Evolutionary conservation across 352 stramenopile genomes (phyloP).

Genomic region (Pythium rhizo-oryzae): DNA sequence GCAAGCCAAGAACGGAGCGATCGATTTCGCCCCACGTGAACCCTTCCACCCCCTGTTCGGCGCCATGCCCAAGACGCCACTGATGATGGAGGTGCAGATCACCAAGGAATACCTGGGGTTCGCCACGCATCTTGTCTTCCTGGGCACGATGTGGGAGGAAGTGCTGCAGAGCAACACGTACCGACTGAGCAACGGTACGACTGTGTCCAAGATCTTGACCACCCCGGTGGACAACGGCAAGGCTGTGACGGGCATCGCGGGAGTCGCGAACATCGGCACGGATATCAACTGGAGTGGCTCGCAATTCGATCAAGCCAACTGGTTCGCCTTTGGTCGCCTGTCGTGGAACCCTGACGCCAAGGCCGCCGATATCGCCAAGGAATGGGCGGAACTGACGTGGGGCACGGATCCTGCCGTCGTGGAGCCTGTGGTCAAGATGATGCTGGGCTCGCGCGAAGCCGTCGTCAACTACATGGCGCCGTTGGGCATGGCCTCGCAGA

Average conservation of each 20-base stretch:
- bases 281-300: slow-evolving; percentile 4
- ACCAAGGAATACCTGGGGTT: slow-evolving; percentile 3
- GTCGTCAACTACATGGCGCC: slow-evolving; percentile 3
- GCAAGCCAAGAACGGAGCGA: slow-evolving; percentile 1
- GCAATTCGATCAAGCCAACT: slow-evolving; percentile 5
- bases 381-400: neutral
- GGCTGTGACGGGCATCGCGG: neutral
- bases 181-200: neutral
- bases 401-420: neutral
- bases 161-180: slow-evolving; percentile 2
- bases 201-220: neutral
- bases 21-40: neutral
- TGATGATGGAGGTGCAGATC: slow-evolving; percentile 1
- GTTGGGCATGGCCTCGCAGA: neutral
- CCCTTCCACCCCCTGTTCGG: neutral
- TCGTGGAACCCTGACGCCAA: slow-evolving; percentile 2
- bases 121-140: neutral
- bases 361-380: neutral
- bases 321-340: slow-evolving; percentile 3
- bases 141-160: neutral
- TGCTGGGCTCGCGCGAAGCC: neutral
- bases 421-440: slow-evolving; percentile 1
- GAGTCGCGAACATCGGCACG: slow-evolving; percentile 2
- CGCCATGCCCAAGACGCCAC: neutral
- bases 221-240: neutral